phyloP scores from a whole-genome alignment of 2,329 filamentous ascomycete species.

The Verticillium zaregamsianum region DNA sequence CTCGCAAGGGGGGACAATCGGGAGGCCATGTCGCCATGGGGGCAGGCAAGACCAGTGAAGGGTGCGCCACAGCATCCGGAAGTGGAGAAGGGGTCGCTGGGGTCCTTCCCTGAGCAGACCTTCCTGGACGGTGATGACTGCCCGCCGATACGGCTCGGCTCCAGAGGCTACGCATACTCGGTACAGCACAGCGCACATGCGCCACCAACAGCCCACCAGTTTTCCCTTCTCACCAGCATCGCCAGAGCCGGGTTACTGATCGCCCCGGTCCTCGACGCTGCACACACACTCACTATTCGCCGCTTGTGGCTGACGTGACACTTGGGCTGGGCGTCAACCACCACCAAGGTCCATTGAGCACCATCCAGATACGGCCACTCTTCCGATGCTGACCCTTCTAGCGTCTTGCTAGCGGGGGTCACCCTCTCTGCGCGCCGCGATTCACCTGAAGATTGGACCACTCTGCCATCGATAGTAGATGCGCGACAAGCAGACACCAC shows the following conservation, averaged over 20 bases:
- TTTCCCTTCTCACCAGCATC: neutral
- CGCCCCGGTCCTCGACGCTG: neutral
- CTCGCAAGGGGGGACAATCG: neutral
- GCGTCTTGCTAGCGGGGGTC: neutral
- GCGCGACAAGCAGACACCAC: neutral
- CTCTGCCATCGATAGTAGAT: neutral
- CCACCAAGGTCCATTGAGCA: neutral
- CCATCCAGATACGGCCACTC: neutral
- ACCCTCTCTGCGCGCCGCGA: neutral
- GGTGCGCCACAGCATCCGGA: neutral
- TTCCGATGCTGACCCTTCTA: neutral
- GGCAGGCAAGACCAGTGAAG: neutral
- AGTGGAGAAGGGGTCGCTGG: neutral
- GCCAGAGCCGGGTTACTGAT: neutral
- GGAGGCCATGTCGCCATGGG: neutral
- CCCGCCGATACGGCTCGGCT: neutral
- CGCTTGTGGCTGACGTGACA: neutral
- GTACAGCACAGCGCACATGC: neutral
- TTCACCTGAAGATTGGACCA: neutral
- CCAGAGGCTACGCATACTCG: neutral
- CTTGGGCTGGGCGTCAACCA: too few species aligned
- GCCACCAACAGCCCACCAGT: neutral
- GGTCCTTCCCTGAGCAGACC: neutral
- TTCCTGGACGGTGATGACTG: neutral
- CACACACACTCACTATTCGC: neutral